Percentiles rank a stretch among this genome's conserved stretches.
Conservation (phyloP, 441 rosid species). For the Viola pubescens region DNA sequence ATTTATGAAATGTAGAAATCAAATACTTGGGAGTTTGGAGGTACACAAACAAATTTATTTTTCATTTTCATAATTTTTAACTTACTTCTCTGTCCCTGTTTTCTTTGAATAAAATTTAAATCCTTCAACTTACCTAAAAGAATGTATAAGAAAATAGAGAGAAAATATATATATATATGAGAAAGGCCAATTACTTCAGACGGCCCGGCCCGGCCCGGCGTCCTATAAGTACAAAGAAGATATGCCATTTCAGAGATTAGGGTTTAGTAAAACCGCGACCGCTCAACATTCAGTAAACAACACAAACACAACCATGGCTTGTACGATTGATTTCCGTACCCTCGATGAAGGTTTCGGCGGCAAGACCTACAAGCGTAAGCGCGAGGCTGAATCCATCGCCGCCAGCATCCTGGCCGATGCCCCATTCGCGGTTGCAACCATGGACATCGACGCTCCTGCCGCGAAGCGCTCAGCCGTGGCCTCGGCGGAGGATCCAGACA, state of each 20-base stretch:
- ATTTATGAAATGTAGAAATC: too few relatives aligned
- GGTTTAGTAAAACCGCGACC: not conserved
- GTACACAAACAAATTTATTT: too few relatives aligned
- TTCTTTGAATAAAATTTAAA: too few relatives aligned
- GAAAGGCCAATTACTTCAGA: too few relatives aligned
- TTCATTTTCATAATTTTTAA: too few relatives aligned
- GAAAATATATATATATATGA: too few relatives aligned
- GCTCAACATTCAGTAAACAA: not conserved
- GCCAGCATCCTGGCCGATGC: conserved; percentile 14
- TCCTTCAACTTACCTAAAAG: too few relatives aligned
- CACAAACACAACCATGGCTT: conserved; percentile 45
- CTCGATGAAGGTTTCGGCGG: conserved; percentile 97
- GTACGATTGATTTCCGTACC: conserved; percentile 73
- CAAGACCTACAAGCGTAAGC: conserved; percentile 81
- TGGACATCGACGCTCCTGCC: conserved; percentile 64
- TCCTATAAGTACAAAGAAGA: too few relatives aligned
- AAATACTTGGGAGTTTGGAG: too few relatives aligned
- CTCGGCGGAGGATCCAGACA: conserved; percentile 56
- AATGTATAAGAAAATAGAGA: too few relatives aligned
- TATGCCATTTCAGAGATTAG: not conserved
- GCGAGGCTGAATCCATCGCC: conserved; percentile 26
- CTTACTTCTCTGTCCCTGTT: too few relatives aligned
- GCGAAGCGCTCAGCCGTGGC: conserved; percentile 72
- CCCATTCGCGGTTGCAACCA: conserved; percentile 50
- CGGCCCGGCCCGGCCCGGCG: too few relatives aligned